Conservation (phyloP, 1,284 basidiomycete species). For the Cryptococcus maquisensis region DNA sequence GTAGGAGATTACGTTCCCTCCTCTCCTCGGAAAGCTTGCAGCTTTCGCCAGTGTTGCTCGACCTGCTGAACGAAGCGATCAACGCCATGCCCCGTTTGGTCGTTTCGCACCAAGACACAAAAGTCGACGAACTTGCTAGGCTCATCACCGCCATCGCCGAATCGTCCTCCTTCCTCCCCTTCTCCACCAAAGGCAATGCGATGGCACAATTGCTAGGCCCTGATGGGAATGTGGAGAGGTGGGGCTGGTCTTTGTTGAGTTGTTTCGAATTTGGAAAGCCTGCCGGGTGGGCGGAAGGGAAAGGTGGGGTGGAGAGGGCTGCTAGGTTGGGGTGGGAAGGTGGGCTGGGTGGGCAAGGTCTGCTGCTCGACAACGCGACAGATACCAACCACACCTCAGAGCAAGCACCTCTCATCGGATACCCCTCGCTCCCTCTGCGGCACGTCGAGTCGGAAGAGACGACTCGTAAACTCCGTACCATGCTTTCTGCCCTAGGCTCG, state of each 20-base stretch:
- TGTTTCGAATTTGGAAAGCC: conserved; percentile 67
- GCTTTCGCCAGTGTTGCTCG: conserved; percentile 19
- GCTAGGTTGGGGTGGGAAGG: conserved; percentile 49
- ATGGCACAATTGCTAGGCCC: conserved; percentile 71
- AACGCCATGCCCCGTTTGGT: conserved; percentile 70
- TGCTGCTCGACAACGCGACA: conserved; percentile 19
- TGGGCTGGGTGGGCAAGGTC: conserved; percentile 7
- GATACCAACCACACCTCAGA: conserved; percentile 37
- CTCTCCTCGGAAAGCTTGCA: conserved; percentile 54
- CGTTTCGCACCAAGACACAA: conserved; percentile 62
- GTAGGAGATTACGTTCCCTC: conserved; percentile 53
- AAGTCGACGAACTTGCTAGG: conserved; percentile 62
- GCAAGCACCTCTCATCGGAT: conserved; percentile 9
- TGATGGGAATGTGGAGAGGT: conserved; percentile 74
- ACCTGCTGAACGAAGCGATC: conserved; percentile 57
- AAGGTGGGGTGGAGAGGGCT: conserved; percentile 13
- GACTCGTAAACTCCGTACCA: conserved; percentile 57
- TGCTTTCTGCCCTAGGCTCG: conserved; percentile 67
- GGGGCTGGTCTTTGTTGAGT: conserved; percentile 76
- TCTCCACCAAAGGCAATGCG: conserved; percentile 32
- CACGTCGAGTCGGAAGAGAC: conserved; percentile 61
- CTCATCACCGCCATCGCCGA: conserved; percentile 68
- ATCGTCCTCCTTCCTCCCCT: conserved; percentile 44
- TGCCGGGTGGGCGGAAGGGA: conserved; percentile 51
- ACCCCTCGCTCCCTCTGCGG: conserved; percentile 55